phyloP scores from a whole-genome alignment of 2,329 filamentous ascomycete species.

The Lachnellula willkommii region DNA sequence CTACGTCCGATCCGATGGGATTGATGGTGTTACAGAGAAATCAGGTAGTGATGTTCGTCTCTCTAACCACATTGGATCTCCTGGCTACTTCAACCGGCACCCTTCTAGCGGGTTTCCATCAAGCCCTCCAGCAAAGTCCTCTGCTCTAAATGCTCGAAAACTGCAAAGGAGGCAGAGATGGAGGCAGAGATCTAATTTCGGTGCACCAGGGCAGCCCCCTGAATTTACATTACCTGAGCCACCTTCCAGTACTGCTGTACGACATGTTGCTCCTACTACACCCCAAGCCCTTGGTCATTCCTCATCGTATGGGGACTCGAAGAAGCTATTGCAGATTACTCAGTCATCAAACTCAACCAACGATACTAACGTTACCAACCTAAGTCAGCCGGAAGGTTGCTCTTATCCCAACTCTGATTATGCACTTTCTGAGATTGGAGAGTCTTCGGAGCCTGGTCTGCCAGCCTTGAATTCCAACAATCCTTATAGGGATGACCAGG shows the following conservation, averaged over 20 bases:
- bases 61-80: background rate
- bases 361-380: background rate
- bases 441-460: constrained; percentile 1
- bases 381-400: background rate
- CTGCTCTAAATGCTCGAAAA: constrained; percentile 11
- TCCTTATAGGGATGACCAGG: background rate
- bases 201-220: constrained; percentile 6
- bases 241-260: background rate
- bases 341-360: background rate
- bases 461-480: constrained; percentile 6
- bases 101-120: constrained; percentile 5
- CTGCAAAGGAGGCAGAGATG: constrained; percentile 8
- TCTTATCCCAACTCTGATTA: background rate
- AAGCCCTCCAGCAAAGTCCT: constrained; percentile 1
- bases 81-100: background rate
- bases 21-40: constrained; percentile 2
- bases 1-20: constrained; percentile 15
- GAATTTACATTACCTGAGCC: constrained; percentile 8
- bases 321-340: constrained; percentile 19
- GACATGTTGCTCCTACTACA: constrained; percentile 1
- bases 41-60: background rate
- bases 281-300: constrained; percentile 11
- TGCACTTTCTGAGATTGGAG: constrained; percentile 2
- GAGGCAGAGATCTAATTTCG: constrained; percentile 1
- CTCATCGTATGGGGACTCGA: constrained; percentile 19